phyloP scores from a whole-genome alignment of 805 yeast species.

The Yamadazyma ubonensis region DNA sequence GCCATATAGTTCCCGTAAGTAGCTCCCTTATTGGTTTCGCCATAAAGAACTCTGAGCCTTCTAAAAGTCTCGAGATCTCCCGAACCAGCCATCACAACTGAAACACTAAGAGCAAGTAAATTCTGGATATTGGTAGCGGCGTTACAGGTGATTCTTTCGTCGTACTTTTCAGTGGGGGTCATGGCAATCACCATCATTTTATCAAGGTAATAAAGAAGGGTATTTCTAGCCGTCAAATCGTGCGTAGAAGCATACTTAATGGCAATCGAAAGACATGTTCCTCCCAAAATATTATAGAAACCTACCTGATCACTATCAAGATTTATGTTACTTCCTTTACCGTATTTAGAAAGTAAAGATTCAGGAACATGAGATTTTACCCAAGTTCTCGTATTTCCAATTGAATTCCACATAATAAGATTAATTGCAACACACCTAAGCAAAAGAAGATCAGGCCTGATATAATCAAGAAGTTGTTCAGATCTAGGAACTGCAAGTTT shows the following conservation, averaged over 20 bases:
- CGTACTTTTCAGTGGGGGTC: conserved; percentile 49
- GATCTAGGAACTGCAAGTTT: conserved; percentile 62
- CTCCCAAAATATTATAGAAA: conserved; percentile 66
- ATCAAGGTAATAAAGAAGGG: conserved; percentile 57
- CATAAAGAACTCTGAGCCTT: conserved; percentile 69
- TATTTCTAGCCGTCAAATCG: conserved; percentile 50
- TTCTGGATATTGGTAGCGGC: conserved; percentile 58
- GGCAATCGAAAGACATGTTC: conserved; percentile 72
- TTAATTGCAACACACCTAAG: conserved; percentile 62
- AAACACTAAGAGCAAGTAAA: conserved; percentile 58
- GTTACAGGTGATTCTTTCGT: conserved; percentile 53
- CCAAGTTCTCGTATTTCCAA: conserved; percentile 55
- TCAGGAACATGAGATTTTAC: conserved; percentile 55
- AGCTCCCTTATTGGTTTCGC: conserved; percentile 45
- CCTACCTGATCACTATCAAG: conserved; percentile 63
- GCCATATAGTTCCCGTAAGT: conserved; percentile 76
- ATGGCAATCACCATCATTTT: conserved; percentile 43
- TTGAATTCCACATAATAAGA: conserved; percentile 68
- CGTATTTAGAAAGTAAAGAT: conserved; percentile 21
- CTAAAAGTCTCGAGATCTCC: conserved; percentile 82
- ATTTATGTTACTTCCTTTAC: conserved; percentile 10
- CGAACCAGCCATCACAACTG: conserved; percentile 84
- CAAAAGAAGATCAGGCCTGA: conserved; percentile 75
- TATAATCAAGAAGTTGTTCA: conserved; percentile 59
- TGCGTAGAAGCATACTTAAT: conserved; percentile 73